These are phyloP conservation scores for Clausena lansium DNA, from an alignment of 345 rosid species.

Conservation along the genomic window DNA sequence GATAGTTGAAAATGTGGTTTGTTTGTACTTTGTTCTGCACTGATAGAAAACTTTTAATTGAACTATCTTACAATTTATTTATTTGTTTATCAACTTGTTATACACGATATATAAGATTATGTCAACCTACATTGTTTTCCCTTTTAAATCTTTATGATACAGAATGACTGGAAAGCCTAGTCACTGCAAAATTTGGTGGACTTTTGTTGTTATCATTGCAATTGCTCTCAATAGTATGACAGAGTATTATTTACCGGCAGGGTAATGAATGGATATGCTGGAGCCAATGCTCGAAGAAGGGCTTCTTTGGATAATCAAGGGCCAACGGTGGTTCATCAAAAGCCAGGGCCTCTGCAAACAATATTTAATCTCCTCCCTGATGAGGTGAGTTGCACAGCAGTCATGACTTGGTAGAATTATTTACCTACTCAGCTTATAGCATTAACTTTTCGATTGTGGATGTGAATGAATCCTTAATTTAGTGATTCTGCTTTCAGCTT, in stretches of 20 bases:
- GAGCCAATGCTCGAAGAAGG: constrained; percentile 70
- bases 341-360: constrained; percentile 94
- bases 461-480: constrained; percentile 8
- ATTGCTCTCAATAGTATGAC: constrained; percentile 12
- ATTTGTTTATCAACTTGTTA: background rate
- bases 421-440: background rate
- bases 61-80: background rate
- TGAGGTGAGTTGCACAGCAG: constrained; percentile 52
- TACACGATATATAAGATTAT: background rate
- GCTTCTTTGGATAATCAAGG: constrained; percentile 69
- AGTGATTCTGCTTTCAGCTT: constrained; percentile 34
- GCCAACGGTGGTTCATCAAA: constrained; percentile 91
- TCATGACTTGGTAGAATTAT: constrained; percentile 11
- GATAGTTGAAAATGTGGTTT: background rate
- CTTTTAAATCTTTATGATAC: background rate
- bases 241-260: constrained; percentile 29
- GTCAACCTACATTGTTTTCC: background rate
- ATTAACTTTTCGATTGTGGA: background rate
- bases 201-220: constrained; percentile 5
- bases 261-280: constrained; percentile 69
- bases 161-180: background rate
- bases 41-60: background rate
- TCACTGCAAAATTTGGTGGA: background rate
- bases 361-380: constrained; percentile 86
- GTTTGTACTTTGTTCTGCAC: background rate